These are phyloP conservation scores for Anthoceros angustus DNA, from an alignment of 225 moss, liverwort and hornwort species.

Conservation along the genomic window DNA sequence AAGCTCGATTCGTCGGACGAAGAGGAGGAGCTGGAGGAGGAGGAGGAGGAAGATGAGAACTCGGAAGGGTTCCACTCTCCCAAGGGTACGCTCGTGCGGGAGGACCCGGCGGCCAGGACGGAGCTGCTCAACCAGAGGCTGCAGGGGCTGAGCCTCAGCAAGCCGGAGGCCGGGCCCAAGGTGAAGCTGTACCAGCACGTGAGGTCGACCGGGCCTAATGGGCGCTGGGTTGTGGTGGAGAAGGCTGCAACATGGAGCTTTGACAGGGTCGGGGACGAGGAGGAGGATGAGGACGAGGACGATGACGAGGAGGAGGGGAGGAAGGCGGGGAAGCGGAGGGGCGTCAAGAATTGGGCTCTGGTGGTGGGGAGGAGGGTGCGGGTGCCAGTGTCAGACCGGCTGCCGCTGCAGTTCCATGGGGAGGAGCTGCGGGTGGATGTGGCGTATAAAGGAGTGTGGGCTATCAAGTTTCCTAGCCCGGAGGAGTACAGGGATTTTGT, in stretches of 20 bases:
- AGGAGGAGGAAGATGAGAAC: too few species aligned
- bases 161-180: slow-evolving; percentile 8
- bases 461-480: slow-evolving; percentile 56
- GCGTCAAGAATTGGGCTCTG: slow-evolving; percentile 58
- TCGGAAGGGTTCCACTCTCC: too few species aligned
- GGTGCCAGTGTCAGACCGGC: slow-evolving; percentile 44
- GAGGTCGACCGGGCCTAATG: slow-evolving; percentile 33
- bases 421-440: slow-evolving; percentile 71
- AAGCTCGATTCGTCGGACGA: too few species aligned
- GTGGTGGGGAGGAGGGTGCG: slow-evolving; percentile 50
- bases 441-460: slow-evolving; percentile 69
- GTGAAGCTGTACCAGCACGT: slow-evolving; percentile 54
- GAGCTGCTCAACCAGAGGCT: too few species aligned
- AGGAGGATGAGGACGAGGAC: slow-evolving; percentile 37
- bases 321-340: slow-evolving; percentile 22
- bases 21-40: too few species aligned
- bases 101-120: too few species aligned
- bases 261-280: slow-evolving; percentile 44
- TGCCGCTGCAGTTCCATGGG: slow-evolving; percentile 61
- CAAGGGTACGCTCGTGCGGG: too few species aligned
- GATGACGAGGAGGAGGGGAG: slow-evolving; percentile 51
- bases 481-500: slow-evolving; percentile 56
- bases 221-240: slow-evolving; percentile 47
- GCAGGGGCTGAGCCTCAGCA: too few species aligned
- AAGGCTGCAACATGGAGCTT: slow-evolving; percentile 56